Evolutionary conservation across 2,329 filamentous ascomycete species (phyloP), one percentile per base, ranked within the genome.

Genomic region (Fusarium ramigenum): DNA sequence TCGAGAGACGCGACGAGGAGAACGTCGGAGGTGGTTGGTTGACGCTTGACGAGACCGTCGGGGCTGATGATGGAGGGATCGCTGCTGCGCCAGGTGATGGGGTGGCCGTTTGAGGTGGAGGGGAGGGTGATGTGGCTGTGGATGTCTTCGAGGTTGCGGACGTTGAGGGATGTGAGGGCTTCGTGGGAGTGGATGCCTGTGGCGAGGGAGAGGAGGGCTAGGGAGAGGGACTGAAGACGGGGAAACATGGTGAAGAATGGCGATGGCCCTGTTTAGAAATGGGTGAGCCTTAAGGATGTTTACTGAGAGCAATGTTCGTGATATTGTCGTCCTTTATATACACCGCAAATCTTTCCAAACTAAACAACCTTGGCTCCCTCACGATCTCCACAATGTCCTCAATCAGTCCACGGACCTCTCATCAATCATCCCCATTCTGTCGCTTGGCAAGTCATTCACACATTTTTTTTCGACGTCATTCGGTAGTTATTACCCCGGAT

Each of bases 111-210:
- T 2, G 77, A 73, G 2, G 72, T 69, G 6, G 60, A 43, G 18
- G 83, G 83, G 9, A 85, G 76, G 43, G 79, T 68, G 25, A 85
- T 68, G 63, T 85, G 84, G 30, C 83, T 82, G 23, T 81, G 78
- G 52, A 85, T 78, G 53, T 84, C 79, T 12, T 80, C 76, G 25
- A 83, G 66, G 66, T 84, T 84, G 43, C 72, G 76, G 4, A 83
- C 64, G 2, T 70, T 53, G 12, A 83, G 47, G 19, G 63, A 57
- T 4, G 64, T 57, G 7, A 77, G 53, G 9, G 62, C 67, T n/a
- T 60, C 58, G 5, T 53, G 30, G 21, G 60, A 49, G 10, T 16
- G 28, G 12, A 43, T 40, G 12, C 67, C 57, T 9, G 42, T 23
- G 3, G 25, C 21, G 5, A 73, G 37, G 3, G 57, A 37, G 14